These are phyloP conservation scores for Apiospora phragmitis DNA, from an alignment of 2,329 filamentous ascomycete species.

Conservation along the genomic window DNA sequence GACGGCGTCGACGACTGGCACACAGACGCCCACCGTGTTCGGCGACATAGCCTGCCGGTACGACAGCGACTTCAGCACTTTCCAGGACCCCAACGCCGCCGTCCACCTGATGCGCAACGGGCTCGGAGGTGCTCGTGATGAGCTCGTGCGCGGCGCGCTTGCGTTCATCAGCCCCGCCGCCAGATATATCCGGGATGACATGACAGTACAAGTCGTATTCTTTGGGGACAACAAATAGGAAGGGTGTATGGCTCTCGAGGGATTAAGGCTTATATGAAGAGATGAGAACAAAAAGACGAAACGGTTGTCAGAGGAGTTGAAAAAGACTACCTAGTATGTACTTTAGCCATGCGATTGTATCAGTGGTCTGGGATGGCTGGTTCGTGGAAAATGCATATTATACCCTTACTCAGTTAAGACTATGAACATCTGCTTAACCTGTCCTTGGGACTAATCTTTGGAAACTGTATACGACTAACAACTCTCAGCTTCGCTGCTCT, in stretches of 20 bases:
- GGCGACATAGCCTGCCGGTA: constrained; percentile 28
- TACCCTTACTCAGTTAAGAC: not conserved
- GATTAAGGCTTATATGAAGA: not conserved
- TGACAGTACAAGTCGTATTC: constrained; percentile 82
- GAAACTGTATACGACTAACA: too few relatives aligned
- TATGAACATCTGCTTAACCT: not conserved
- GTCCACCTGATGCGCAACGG: constrained; percentile 82
- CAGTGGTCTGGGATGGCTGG: not conserved
- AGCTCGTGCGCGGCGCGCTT: constrained; percentile 72
- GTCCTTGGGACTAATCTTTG: too few relatives aligned
- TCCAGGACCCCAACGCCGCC: constrained; percentile 78
- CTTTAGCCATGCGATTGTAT: not conserved
- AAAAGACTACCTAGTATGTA: not conserved
- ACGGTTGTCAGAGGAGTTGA: not conserved
- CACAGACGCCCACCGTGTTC: constrained; percentile 11
- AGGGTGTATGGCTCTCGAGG: not conserved
- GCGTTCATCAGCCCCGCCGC: constrained; percentile 72
- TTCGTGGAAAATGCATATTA: not conserved
- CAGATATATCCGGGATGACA: constrained; percentile 65
- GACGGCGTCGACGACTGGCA: not conserved
- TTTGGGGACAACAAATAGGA: constrained; percentile 38
- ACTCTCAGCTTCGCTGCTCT: too few relatives aligned
- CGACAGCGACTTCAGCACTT: constrained; percentile 64
- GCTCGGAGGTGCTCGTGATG: constrained; percentile 72
- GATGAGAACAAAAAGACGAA: not conserved